Evolutionary conservation across 2,329 filamentous ascomycete genomes (phyloP), one percentile per base, ranked within the genome.

Genomic region (Colletotrichum lentis): DNA sequence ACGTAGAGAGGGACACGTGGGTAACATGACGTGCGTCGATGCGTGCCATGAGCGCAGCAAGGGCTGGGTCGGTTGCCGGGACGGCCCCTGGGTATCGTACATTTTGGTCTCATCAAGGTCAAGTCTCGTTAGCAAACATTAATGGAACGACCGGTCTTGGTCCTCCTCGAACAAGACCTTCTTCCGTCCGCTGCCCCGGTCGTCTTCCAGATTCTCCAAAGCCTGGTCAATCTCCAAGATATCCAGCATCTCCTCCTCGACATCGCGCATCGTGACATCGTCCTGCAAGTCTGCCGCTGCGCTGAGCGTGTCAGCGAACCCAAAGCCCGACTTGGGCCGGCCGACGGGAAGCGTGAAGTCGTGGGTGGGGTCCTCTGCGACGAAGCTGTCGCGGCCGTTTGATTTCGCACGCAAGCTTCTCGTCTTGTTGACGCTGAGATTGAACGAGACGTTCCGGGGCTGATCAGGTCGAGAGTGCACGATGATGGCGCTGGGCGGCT

Each of bases 151-250:
- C 8, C 58, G 50, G 27, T 41, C 22, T 12, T 53, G 39, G 24
- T 63, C 50, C 14, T 82, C 80, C 64, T 85, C 83, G 70, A 86
- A 86, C 68, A 86, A 81, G 62, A 85, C 84, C 73, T 81, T 81
- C 76, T 85, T 86, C 62, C 80, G 80, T 54, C 82, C 83, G 62
- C 78, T 80, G 41, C 80, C 80, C 53, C 83, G 78, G 41, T 81
- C 80, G 46, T 76, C 79, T 62, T 88, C 84, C 84, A 90, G 80
- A 57, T 78, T 80, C 55, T 86, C 83, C 60, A 90, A 76, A 56
- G 84, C 85, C 67, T 86, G 83, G 71, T 90, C 88, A 73, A 90
- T 88, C 71, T 88, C 87, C 82, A 89, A 86, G 52, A 90, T 87
- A 74, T 89, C 87, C 71, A 90, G 80, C 81, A 89, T 85, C 76